These are phyloP conservation scores for Nemania sp. DNA, from an alignment of 2,329 filamentous ascomycete species.

Conservation along the genomic window DNA sequence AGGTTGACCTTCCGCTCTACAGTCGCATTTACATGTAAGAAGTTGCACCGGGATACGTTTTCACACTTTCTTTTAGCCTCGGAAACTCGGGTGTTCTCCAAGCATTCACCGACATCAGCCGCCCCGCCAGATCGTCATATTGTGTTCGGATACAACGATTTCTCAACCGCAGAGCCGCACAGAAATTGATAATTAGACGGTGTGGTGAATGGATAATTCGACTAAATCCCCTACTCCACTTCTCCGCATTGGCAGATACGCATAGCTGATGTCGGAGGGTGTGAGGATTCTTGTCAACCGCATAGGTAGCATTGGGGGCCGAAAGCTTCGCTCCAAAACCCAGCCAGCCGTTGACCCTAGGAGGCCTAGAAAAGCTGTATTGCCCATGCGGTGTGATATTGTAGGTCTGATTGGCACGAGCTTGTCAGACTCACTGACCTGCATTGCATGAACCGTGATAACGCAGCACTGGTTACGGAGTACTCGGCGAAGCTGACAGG, in stretches of 20 bases:
- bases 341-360: constrained; percentile 2
- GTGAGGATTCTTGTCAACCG: not conserved
- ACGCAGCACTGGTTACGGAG: not conserved
- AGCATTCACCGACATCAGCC: too few relatives aligned
- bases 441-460: constrained; percentile 4
- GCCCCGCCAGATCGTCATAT: not conserved
- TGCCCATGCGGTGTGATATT: not conserved
- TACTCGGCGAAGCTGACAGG: not conserved
- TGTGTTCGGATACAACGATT: not conserved
- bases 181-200: not conserved
- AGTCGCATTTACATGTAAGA: too few relatives aligned
- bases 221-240: not conserved
- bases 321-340: not conserved
- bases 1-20: too few relatives aligned
- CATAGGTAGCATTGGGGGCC: not conserved
- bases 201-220: not conserved
- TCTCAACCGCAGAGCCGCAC: constrained; percentile 11
- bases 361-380: not conserved
- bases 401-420: not conserved
- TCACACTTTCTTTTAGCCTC: too few relatives aligned
- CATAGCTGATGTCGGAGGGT: not conserved
- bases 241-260: not conserved
- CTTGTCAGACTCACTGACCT: not conserved
- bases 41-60: too few relatives aligned
- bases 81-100: too few relatives aligned